Base-by-base conservation (phyloP, 2,329 filamentous ascomycete species). In the Aspergillus sp. region DNA sequence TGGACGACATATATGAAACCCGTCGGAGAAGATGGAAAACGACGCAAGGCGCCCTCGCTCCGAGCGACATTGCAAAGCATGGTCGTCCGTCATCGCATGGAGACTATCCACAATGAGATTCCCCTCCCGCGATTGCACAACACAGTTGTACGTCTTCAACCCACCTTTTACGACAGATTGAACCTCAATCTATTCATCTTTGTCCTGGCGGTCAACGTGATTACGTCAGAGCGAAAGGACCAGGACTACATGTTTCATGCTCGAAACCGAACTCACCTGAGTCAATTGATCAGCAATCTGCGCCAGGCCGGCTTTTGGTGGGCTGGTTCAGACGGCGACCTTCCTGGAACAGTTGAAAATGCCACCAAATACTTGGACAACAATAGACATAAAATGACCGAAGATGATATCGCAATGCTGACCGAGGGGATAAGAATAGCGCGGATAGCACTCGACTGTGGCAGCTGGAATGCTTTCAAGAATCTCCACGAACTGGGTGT, bases 181-280 rank as follows among this genome's bases (percentile, higher is more conserved):
- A 89, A 87, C 0, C 79, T 92, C 21, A 96, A 96, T 59, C 73
- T 95, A 1, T 97, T 97, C 65, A 83, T 89, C 0, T 88, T 94
- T 72, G 85, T 90, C 65, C 83, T 97, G 44, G 86, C 89, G 2
- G 87, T 90, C 59, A 97, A 97, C 65, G 86, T 91, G 0, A 85
- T 97, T 1, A 92, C 92, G 20, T 96, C 91, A 4, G 89, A 97
- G 65, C 80, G 92, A 10, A 85, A 82, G 0, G 93, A 93, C 62
- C 78, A 83, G 50, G 92, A 97, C 67, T 97, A 96, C 66, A 87
- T 97, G 58, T 97, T 97, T 62, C 88, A 96, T 62, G 81, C 83
- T 0, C 84, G 81, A 11, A 92, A 92, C 61, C 76, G 82, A 25
- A 87, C 85, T 56, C 79, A 81, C 36, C 75, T 96, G 11, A 74